phyloP scores from a whole-genome alignment of 345 rosid species.

The Populus tremula region DNA sequence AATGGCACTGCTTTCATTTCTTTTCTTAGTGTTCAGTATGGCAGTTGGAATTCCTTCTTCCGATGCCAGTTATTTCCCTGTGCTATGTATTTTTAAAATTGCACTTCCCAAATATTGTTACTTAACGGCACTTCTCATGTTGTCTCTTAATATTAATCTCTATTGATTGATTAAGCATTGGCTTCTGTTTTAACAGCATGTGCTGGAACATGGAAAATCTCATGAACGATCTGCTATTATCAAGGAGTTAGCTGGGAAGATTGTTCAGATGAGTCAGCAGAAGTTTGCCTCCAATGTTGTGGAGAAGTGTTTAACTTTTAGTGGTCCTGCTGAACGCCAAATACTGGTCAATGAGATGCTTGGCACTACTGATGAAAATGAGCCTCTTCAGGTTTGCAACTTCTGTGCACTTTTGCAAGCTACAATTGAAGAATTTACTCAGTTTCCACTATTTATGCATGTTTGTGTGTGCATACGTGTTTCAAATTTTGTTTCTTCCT shows the following conservation, averaged over 20 bases:
- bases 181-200: slow-evolving; percentile 53
- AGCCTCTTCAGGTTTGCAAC: slow-evolving; percentile 87
- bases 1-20: neutral
- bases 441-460: neutral
- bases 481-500: neutral
- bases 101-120: neutral
- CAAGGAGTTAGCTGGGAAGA: slow-evolving; percentile 70
- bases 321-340: slow-evolving; percentile 70
- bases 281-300: slow-evolving; percentile 96
- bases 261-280: slow-evolving; percentile 96
- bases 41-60: neutral
- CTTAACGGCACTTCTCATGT: neutral
- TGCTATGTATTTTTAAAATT: neutral
- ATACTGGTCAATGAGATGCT: slow-evolving; percentile 89
- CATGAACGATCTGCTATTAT: slow-evolving; percentile 80
- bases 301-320: slow-evolving; percentile 85
- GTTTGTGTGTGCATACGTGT: too few relatives aligned
- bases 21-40: neutral
- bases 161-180: neutral
- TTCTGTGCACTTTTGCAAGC: slow-evolving; percentile 69
- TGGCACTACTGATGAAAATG: slow-evolving; percentile 88
- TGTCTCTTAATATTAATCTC: neutral
- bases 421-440: slow-evolving; percentile 58
- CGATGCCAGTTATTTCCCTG: neutral
- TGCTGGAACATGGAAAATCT: slow-evolving; percentile 90